phyloP scores from a whole-genome alignment of 148 eudicot genomes.

The Beta vulgaris region DNA sequence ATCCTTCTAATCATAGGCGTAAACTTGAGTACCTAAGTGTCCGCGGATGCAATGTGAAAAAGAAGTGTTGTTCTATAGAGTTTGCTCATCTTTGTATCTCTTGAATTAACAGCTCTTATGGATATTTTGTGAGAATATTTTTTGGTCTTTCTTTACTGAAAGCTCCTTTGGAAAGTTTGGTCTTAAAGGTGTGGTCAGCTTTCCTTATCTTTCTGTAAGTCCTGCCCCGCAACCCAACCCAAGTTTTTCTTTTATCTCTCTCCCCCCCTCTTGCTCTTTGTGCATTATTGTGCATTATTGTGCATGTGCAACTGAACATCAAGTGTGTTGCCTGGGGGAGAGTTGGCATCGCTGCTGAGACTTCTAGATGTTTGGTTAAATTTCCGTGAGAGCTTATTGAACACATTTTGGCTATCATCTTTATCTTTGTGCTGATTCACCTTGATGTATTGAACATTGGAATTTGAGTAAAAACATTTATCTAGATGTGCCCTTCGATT shows the following conservation, averaged over 20 bases:
- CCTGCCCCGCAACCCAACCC: too few relatives aligned
- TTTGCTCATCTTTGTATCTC: neutral
- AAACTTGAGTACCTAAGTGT: neutral
- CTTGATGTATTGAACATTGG: neutral
- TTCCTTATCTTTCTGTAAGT: neutral
- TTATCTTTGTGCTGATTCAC: neutral
- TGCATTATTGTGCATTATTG: neutral
- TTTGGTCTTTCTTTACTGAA: neutral
- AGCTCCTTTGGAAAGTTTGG: neutral
- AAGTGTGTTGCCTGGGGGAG: too few relatives aligned
- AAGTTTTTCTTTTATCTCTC: too few relatives aligned
- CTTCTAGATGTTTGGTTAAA: neutral
- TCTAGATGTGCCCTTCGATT: neutral
- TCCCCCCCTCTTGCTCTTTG: neutral
- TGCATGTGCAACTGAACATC: too few relatives aligned
- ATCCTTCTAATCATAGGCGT: neutral
- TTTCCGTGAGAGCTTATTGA: neutral
- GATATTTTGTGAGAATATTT: neutral
- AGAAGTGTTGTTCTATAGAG: neutral
- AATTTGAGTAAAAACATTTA: neutral
- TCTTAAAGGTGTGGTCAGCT: neutral
- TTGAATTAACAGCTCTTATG: neutral
- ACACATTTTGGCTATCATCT: neutral
- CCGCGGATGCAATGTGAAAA: neutral
- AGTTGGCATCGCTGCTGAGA: neutral